phyloP scores from a whole-genome alignment of 805 yeast genomes.

The Pichia nakasei region DNA sequence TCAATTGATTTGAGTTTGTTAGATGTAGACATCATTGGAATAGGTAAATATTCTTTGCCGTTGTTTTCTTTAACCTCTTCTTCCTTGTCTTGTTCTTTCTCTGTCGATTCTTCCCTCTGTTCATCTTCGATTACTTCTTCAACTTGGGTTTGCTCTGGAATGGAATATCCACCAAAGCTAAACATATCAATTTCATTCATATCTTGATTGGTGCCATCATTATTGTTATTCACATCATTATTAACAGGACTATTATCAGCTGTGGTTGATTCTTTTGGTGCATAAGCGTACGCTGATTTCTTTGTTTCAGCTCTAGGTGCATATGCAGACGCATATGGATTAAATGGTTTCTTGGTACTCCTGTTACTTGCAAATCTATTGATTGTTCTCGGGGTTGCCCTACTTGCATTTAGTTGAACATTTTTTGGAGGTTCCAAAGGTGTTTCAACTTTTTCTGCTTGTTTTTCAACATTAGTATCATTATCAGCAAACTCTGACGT shows the following conservation, averaged over 20 bases:
- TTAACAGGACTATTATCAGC: too few species aligned
- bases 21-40: neutral
- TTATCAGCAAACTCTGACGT: neutral
- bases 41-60: neutral
- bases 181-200: conserved; percentile 21
- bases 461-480: neutral
- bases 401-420: neutral
- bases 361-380: conserved; percentile 4
- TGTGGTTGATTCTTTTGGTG: neutral
- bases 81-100: neutral
- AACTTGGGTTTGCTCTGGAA: conserved; percentile 12
- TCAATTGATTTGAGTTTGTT: neutral
- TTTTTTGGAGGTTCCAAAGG: neutral
- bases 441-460: too few species aligned
- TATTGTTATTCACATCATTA: neutral
- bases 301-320: conserved; percentile 1
- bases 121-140: neutral
- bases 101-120: neutral
- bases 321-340: conserved; percentile 9
- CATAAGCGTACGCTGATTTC: neutral
- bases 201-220: neutral
- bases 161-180: conserved; percentile 25
- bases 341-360: neutral
- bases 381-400: neutral
- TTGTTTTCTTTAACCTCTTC: neutral